Evolutionary conservation across 352 stramenopile genomes (phyloP).

Genomic region (Bremia lactucae): DNA sequence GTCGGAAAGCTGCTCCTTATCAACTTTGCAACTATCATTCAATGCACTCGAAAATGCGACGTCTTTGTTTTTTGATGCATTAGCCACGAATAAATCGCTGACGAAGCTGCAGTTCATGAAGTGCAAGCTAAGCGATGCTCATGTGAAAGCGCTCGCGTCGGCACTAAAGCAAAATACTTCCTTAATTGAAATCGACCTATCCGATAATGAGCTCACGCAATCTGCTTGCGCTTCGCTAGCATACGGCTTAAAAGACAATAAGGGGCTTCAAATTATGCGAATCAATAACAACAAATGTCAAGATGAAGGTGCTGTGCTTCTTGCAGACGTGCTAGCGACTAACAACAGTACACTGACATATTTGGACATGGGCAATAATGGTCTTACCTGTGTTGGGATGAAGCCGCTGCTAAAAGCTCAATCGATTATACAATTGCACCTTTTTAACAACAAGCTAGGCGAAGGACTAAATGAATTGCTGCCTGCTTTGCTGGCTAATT

Average conservation of each 20-base stretch:
- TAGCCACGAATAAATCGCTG: conserved; percentile 51
- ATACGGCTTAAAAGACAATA: conserved; percentile 36
- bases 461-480: conserved; percentile 38
- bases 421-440: conserved; percentile 41
- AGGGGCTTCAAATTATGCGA: conserved; percentile 28
- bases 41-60: conserved; percentile 34
- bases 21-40: conserved; percentile 59
- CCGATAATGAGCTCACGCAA: conserved; percentile 47
- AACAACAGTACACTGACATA: conserved; percentile 35
- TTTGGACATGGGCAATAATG: conserved; percentile 66
- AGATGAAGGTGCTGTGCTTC: conserved; percentile 32
- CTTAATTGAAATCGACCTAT: conserved; percentile 51
- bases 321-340: conserved; percentile 25
- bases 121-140: conserved; percentile 40
- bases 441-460: conserved; percentile 73
- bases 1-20: conserved; percentile 34
- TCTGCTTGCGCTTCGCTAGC: conserved; percentile 28
- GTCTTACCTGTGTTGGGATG: conserved; percentile 39
- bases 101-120: conserved; percentile 56
- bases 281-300: conserved; percentile 53
- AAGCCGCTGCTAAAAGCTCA: conserved; percentile 30
- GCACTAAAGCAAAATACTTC: conserved; percentile 41
- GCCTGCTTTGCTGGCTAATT: conserved; percentile 39
- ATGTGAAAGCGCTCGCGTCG: conserved; percentile 26
- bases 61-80: conserved; percentile 41